Evolutionary conservation across 371 early-diverging fungal genomes (phyloP).

Genomic region (Smittium culicis): DNA sequence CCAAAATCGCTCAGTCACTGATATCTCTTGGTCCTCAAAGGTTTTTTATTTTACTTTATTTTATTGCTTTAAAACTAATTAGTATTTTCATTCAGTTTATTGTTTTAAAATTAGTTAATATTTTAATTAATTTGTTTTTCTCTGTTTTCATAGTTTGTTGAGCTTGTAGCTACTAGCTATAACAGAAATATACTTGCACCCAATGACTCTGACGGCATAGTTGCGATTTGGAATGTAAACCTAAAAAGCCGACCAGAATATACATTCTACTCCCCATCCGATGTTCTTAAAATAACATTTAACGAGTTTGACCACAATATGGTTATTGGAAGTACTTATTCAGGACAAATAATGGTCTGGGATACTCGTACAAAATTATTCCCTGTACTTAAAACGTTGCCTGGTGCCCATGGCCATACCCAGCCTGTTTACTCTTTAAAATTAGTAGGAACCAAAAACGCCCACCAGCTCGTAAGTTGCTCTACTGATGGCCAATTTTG

Average conservation of each 20-base stretch:
- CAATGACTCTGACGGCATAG: constrained; percentile 87
- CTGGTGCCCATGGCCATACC: constrained; percentile 71
- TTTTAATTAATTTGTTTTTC: neutral
- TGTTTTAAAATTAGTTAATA: neutral
- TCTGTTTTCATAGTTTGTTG: constrained; percentile 52
- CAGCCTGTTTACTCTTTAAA: constrained; percentile 83
- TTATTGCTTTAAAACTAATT: neutral
- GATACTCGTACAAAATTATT: constrained; percentile 80
- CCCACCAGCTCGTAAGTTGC: constrained; percentile 76
- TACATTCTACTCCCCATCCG: constrained; percentile 83
- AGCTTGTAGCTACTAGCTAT: constrained; percentile 73
- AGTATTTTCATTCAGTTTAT: neutral
- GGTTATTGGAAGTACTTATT: constrained; percentile 88
- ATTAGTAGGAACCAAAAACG: constrained; percentile 88
- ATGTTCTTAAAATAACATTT: constrained; percentile 76
- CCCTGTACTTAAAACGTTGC: constrained; percentile 69
- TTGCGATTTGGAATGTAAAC: constrained; percentile 85
- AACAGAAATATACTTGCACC: constrained; percentile 72
- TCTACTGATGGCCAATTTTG: constrained; percentile 91
- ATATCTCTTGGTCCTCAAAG: constrained; percentile 82
- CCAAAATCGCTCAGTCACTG: constrained; percentile 54
- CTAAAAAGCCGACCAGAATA: constrained; percentile 82
- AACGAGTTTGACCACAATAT: constrained; percentile 81
- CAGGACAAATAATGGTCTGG: constrained; percentile 93
- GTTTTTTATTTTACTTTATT: neutral